Conservation (phyloP, 2,329 filamentous ascomycete genomes). For the Karstenula rhodostoma region DNA sequence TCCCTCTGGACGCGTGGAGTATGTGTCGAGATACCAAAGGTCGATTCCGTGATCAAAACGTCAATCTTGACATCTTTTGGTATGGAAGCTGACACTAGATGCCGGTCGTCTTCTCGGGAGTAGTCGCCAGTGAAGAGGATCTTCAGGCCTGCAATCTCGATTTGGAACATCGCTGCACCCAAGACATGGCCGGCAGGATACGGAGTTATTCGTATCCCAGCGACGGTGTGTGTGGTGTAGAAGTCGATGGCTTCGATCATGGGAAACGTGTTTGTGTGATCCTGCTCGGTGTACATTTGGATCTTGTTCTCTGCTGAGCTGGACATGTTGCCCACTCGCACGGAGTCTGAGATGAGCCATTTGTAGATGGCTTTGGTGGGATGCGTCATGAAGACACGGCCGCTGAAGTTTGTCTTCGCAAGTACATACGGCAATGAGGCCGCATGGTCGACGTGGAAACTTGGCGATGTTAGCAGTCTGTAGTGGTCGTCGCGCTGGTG, state of each 20-base stretch:
- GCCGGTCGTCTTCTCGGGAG: constrained; percentile 91
- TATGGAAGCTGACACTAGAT: constrained; percentile 92
- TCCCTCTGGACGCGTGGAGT: constrained; percentile 91
- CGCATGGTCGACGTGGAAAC: constrained; percentile 99
- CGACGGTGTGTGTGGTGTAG: constrained; percentile 96
- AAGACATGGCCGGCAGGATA: constrained; percentile 98
- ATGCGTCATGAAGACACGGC: constrained; percentile 98
- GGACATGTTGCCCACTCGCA: constrained; percentile 79
- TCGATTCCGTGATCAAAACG: constrained; percentile 96
- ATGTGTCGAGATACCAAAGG: constrained; percentile 94
- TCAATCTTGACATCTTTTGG: constrained; percentile 91
- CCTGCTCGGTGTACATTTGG: constrained; percentile 89
- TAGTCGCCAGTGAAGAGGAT: constrained; percentile 99
- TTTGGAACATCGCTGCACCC: constrained; percentile 96
- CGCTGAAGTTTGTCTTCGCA: constrained; percentile 96
- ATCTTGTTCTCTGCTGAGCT: constrained; percentile 69
- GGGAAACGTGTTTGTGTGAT: constrained; percentile 91
- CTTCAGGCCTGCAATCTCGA: constrained; percentile 95
- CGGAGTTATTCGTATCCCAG: constrained; percentile 94
- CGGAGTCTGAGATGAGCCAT: constrained; percentile 97
- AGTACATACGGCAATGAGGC: constrained; percentile 97
- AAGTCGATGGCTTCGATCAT: constrained; percentile 98
- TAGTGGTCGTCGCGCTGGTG: neutral
- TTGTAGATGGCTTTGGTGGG: constrained; percentile 99
- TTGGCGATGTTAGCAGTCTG: constrained; percentile 52